phyloP scores from a whole-genome alignment of 768 basidiomycete species.

The Xanthoconium purpureum region DNA sequence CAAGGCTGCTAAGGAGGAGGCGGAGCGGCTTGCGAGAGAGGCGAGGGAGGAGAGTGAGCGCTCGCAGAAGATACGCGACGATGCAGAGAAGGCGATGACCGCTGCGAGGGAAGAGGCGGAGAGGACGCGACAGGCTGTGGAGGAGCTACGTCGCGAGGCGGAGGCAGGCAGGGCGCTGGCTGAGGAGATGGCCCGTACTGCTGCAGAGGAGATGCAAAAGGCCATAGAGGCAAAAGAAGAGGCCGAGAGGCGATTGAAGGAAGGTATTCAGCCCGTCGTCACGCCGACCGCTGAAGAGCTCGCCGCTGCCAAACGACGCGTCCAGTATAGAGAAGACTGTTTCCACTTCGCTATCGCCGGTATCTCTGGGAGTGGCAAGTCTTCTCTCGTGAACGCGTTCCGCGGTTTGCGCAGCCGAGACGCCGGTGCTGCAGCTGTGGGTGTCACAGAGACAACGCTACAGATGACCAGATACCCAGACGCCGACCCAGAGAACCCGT shows the following conservation, averaged over 20 bases:
- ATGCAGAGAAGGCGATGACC: conserved; percentile 12
- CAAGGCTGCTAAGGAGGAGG: conserved; percentile 17
- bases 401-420: conserved; percentile 29
- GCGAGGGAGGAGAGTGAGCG: conserved; percentile 16
- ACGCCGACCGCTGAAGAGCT: conserved; percentile 12
- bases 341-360: conserved; percentile 37
- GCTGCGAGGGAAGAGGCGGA: conserved; percentile 14
- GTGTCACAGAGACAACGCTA: conserved; percentile 19
- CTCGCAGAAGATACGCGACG: conserved; percentile 10
- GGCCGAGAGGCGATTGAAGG: conserved; percentile 15
- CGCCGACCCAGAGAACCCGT: conserved; percentile 10
- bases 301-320: conserved; percentile 13
- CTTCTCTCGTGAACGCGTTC: conserved; percentile 37
- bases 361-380: conserved; percentile 36
- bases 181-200: conserved; percentile 9
- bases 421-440: conserved; percentile 14
- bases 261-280: conserved; percentile 24
- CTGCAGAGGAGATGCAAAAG: conserved; percentile 14
- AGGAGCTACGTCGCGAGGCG: conserved; percentile 21
- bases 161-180: conserved; percentile 16
- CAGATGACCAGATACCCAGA: conserved; percentile 16
- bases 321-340: conserved; percentile 25
- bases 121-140: conserved; percentile 10
- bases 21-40: conserved; percentile 6
- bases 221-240: conserved; percentile 18